Percentiles rank a stretch among this genome's conserved stretches.
phyloP scores from a whole-genome alignment of 169 alveolate genomes.

The Cryptosporidium viatorum region DNA sequence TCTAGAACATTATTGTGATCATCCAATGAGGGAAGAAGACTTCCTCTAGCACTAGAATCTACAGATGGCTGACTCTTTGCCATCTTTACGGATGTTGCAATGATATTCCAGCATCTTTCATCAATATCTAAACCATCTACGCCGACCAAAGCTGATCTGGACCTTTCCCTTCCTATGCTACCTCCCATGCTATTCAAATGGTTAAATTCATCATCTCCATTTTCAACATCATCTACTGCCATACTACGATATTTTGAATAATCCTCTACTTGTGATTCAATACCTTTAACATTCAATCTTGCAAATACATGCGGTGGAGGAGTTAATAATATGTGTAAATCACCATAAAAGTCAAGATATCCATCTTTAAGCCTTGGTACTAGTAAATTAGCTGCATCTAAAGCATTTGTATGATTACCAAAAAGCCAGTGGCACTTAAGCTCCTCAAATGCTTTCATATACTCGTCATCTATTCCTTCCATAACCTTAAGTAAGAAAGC shows the following conservation, averaged over 20 bases:
- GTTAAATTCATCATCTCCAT: constrained; percentile 48
- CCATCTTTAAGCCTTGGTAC: constrained; percentile 69
- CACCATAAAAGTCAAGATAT: constrained; percentile 65
- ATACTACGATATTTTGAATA: constrained; percentile 1
- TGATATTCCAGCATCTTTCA: constrained; percentile 69
- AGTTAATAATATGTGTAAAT: constrained; percentile 54
- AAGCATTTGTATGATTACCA: constrained; percentile 64
- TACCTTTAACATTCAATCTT: constrained; percentile 69
- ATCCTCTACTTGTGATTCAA: constrained; percentile 44
- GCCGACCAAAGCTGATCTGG: constrained; percentile 72
- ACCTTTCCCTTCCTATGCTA: constrained; percentile 72
- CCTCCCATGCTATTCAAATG: constrained; percentile 37
- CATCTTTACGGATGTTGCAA: constrained; percentile 73
- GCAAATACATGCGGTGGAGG: constrained; percentile 76
- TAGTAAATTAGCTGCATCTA: constrained; percentile 65
- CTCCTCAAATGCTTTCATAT: constrained; percentile 69
- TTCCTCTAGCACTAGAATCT: constrained; percentile 72
- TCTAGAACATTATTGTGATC: constrained; percentile 14
- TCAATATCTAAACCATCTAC: constrained; percentile 73
- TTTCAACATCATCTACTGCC: constrained; percentile 50
- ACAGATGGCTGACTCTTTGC: constrained; percentile 75
- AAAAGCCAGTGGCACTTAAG: constrained; percentile 74
- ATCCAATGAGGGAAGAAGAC: constrained; percentile 42
- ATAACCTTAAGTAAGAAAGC: constrained; percentile 88
- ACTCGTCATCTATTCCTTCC: constrained; percentile 80